Evolutionary conservation across 345 rosid species (phyloP).

Genomic region (Melaleuca alternifolia): DNA sequence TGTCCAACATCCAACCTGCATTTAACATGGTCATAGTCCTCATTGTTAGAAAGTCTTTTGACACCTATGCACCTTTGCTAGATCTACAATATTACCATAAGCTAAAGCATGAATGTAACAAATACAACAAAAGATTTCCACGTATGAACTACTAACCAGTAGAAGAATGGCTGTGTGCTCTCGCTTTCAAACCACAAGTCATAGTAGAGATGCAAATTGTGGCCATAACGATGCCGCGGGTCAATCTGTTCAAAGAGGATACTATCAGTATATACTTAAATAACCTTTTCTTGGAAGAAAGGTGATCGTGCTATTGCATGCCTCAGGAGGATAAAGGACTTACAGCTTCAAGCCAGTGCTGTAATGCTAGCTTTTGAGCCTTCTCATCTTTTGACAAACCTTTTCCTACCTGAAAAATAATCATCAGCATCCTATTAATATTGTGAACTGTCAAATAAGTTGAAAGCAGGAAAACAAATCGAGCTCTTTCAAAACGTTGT

Average conservation of each 20-base stretch:
- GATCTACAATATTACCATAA: background rate
- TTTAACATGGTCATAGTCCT: background rate
- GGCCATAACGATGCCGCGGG: conserved; percentile 64
- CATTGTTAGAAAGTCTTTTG: background rate
- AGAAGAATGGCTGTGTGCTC: conserved; percentile 59
- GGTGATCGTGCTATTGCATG: background rate
- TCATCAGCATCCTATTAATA: background rate
- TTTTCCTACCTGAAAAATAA: conserved; percentile 60
- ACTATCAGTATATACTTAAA: background rate
- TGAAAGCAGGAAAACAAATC: background rate
- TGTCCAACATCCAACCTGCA: conserved; percentile 62
- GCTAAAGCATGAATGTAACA: background rate
- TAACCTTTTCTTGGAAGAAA: background rate
- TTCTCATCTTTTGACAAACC: conserved; percentile 81
- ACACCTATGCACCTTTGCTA: background rate
- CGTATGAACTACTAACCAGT: conserved; percentile 29
- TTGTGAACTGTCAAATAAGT: background rate
- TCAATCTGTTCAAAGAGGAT: conserved; percentile 31
- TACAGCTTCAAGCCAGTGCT: conserved; percentile 99
- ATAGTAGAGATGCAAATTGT: conserved; percentile 54
- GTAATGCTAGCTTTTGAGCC: conserved; percentile 78
- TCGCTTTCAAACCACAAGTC: conserved; percentile 47
- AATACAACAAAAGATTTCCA: background rate
- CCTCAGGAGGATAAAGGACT: conserved; percentile 7
- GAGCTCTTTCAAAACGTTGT: too few relatives aligned